Base-by-base conservation (phyloP, 805 yeast genomes). In the Pichia kluyveri region DNA sequence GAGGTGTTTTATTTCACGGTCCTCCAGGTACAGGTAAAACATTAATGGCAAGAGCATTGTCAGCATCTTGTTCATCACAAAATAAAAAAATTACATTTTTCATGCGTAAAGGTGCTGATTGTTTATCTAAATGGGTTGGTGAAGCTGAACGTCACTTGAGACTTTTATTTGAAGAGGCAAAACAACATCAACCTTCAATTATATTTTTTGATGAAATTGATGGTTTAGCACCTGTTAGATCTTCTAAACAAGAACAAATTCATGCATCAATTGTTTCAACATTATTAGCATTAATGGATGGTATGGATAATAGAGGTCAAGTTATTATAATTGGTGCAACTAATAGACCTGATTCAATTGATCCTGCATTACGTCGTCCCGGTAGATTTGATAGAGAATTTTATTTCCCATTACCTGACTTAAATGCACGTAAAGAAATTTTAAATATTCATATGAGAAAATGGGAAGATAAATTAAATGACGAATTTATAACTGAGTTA, bases 11-110 rank as follows among this genome's bases (percentile, higher is more conserved):
- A 47, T 93, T 93, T 68, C 99, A 93, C 66, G 99, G 99, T 42
- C 99, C 99, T 5, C 99, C 99, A 3, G 99, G 99, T 54, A 93
- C 99, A 0, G 99, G 99, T 75, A 93, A 93, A 63, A 93, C 99
- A 0, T 74, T 93, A 45, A 88, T 93, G 96, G 99, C 99, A 0
- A 71, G 99, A 51, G 99, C 99, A 0, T 70, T 93, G 45, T 99
- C 99, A 1, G 93, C 98, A 0, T 86, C 95, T 54, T 89, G 96
- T 57, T 86, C 96, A 0, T 79, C 95, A 0, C 82, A 86, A 17
- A 82, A 82, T 14, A 73, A 83, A 51, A 91, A 93, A 56, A 89
- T 93, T 49, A 89, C 99, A 0, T 93, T 93, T 60, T 93, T 89
- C 67, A 93, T 93, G 99, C 72, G 99, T 53, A 93, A 93, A 63